Evolutionary conservation across 805 yeast species (phyloP).

Genomic region (Brettanomyces naardenensis): DNA sequence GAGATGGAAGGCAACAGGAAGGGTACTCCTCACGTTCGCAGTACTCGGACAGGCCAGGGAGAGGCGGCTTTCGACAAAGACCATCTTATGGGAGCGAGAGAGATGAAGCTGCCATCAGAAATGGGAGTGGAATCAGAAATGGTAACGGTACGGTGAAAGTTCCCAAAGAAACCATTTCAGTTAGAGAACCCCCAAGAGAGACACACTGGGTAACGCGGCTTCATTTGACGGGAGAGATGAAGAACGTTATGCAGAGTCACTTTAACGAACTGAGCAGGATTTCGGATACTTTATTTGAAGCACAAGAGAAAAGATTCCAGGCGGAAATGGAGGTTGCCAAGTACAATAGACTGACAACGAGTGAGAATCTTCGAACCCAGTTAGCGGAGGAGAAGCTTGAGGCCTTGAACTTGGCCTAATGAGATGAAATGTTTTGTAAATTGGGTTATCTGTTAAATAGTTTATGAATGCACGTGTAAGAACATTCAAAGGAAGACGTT

Average conservation of each 20-base stretch:
- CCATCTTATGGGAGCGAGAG: not conserved
- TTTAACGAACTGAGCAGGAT: slow-evolving; percentile 18
- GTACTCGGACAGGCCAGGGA: no score
- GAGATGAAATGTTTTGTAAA: not conserved
- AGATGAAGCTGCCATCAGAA: not conserved
- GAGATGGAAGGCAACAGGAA: not conserved
- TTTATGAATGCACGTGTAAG: not conserved
- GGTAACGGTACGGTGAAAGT: no score
- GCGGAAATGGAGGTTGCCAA: slow-evolving; percentile 22
- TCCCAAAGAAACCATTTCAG: no score
- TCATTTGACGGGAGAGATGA: slow-evolving; percentile 14
- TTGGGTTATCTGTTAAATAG: not conserved
- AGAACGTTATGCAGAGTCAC: slow-evolving; percentile 8
- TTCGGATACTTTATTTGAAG: slow-evolving; percentile 12
- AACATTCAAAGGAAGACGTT: not conserved
- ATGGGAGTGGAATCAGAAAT: not conserved
- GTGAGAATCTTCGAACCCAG: slow-evolving; percentile 20
- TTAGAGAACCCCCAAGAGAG: slow-evolving; percentile 4
- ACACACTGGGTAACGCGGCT: slow-evolving; percentile 25
- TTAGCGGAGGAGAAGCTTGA: slow-evolving; percentile 39
- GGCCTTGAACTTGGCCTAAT: slow-evolving; percentile 31
- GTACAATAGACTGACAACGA: slow-evolving; percentile 16
- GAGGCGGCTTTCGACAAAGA: not conserved
- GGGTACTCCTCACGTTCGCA: no score
- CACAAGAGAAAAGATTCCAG: slow-evolving; percentile 14